A percentile compares a stretch with the other conserved stretches of the same genome.
Conservation (phyloP, 768 basidiomycete genomes). For the Mrakia blollopis region DNA sequence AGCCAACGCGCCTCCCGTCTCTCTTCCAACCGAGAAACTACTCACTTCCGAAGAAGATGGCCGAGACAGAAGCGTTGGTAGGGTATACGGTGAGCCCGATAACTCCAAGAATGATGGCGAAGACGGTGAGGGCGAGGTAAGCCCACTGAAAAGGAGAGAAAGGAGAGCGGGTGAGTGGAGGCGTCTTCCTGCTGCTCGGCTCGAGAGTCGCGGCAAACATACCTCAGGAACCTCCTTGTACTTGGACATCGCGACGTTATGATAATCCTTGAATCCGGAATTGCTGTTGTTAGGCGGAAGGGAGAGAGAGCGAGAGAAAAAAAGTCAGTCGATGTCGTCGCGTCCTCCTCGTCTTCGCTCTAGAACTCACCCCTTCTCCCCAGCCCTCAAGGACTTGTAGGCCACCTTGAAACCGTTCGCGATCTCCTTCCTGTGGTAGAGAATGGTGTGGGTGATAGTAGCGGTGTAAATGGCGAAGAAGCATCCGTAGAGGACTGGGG, state of each 20-base stretch:
- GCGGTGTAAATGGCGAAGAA: constrained; percentile 38
- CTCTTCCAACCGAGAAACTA: no score
- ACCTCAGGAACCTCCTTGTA: constrained; percentile 30
- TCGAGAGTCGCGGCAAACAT: not conserved
- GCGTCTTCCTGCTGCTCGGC: not conserved
- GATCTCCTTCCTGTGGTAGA: constrained; percentile 60
- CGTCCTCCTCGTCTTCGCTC: no score
- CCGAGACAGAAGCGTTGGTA: no score
- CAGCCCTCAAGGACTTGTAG: constrained; percentile 30
- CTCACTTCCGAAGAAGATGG: no score
- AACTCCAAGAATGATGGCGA: no score
- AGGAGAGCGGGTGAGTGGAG: not conserved
- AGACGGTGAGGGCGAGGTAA: no score
- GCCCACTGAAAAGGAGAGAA: no score
- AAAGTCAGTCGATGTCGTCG: not conserved
- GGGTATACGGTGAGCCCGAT: no score
- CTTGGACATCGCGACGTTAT: constrained; percentile 21
- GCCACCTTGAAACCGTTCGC: constrained; percentile 46
- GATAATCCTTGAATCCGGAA: constrained; percentile 32
- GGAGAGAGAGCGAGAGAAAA: not conserved
- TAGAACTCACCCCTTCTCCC: constrained; percentile 17
- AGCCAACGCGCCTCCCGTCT: no score
- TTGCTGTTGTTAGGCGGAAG: not conserved
- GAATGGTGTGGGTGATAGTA: constrained; percentile 48
- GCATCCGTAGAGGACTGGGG: constrained; percentile 21